Conservation (phyloP, 1,284 basidiomycete genomes). For the Inonotus obliquus region DNA sequence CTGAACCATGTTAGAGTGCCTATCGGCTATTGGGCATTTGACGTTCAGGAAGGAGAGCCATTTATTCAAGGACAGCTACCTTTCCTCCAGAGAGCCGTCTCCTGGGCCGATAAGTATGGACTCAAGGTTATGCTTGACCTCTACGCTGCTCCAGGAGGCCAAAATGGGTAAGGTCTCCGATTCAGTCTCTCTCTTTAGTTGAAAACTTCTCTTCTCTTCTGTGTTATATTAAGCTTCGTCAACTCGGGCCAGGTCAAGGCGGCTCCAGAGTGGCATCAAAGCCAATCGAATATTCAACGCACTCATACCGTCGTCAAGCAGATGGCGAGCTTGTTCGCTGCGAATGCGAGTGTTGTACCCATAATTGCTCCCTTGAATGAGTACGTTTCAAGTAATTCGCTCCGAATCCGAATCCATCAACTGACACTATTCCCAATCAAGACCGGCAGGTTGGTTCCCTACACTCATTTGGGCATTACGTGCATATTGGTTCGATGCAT, state of each 20-base stretch:
- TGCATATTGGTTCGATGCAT: slow-evolving; percentile 76
- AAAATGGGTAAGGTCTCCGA: slow-evolving; percentile 58
- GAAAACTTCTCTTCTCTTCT: neutral
- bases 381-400: slow-evolving; percentile 36
- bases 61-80: slow-evolving; percentile 81
- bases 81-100: slow-evolving; percentile 68
- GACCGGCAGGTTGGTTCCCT: slow-evolving; percentile 71
- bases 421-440: slow-evolving; percentile 26
- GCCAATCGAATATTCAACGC: slow-evolving; percentile 61
- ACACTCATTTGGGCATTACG: slow-evolving; percentile 50
- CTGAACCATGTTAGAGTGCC: slow-evolving; percentile 85
- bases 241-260: slow-evolving; percentile 74
- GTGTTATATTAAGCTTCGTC: slow-evolving; percentile 55
- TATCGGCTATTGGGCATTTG: slow-evolving; percentile 91
- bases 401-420: neutral
- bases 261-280: slow-evolving; percentile 67
- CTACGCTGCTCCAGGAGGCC: slow-evolving; percentile 81
- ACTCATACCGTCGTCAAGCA: slow-evolving; percentile 65
- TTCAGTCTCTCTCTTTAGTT: neutral
- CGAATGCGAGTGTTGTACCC: slow-evolving; percentile 54
- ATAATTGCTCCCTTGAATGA: slow-evolving; percentile 76
- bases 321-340: slow-evolving; percentile 57
- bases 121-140: slow-evolving; percentile 82
- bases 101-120: slow-evolving; percentile 73
- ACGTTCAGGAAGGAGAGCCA: slow-evolving; percentile 77